Base-by-base conservation (phyloP, 192 early-diverging fungal genomes). In the Tieghemiomyces parasiticus region DNA sequence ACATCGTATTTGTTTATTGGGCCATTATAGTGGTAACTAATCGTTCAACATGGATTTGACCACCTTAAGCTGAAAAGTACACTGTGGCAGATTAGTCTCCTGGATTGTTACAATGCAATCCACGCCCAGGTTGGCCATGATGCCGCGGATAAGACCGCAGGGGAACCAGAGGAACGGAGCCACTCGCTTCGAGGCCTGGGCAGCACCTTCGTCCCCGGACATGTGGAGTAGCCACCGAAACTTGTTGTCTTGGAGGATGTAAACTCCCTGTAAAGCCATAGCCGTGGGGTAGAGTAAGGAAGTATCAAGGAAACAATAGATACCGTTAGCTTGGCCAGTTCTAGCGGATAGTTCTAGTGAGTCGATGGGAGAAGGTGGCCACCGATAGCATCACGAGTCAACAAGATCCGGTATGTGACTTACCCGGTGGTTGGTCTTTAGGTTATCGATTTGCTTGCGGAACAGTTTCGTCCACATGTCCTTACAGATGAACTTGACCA, bases 401-500 rank as follows among this genome's bases (percentile, higher is more conserved):
- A 44, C 38, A 44, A 44, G 38, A 16, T 44, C 8, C 16, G 38
- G 9, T 44, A 44, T 44, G 26, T 25, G 13, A 54, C 74, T 56
- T 64, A 91, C 88, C 35, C 91, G 72, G 63, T 97, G 97, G 71
- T 99, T 99, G 12, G 97, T 97, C 69, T 99, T 99, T 13, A 99
- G 74, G 62, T 97, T 97, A 64, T 99, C 97, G 35, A 99, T 83
- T 66, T 99, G 93, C 60, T 97, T 92, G 67, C 93, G 91, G 66
- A 97, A 99, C 47, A 94, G 69, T 33, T 86, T 71, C 50, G 85
- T 85, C 97, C 97, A 99, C 26, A 95, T 78, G 53, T 99, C 97
- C 68, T 97, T 96, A 77, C 97, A 99, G 12, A 99, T 82, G 78
- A 95, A 99, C 68, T 99, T 99, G 53, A 99, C 87, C 32, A 95